Percentiles rank a stretch among this genome's conserved stretches.
These are phyloP conservation scores for Phoma sp. DNA, from an alignment of 2,329 filamentous ascomycete species.

Conservation along the genomic window DNA sequence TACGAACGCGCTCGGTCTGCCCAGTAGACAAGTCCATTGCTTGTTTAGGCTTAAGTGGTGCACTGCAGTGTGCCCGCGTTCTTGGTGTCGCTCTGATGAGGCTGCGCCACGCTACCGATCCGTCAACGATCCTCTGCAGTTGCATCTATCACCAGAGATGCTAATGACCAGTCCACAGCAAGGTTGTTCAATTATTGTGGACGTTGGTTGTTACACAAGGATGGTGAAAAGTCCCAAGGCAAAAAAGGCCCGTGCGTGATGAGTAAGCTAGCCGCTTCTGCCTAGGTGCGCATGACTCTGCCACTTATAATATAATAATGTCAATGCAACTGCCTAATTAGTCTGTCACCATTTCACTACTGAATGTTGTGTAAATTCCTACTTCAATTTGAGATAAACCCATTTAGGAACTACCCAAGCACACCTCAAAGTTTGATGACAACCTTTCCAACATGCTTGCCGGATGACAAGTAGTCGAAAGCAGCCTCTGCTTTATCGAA, in stretches of 20 bases:
- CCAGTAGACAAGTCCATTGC: conserved; percentile 37
- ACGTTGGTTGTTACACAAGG: not conserved
- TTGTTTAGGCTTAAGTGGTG: not conserved
- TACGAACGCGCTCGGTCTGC: conserved; percentile 42
- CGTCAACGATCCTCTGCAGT: not conserved
- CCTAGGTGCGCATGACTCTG: not conserved
- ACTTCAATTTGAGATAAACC: no score
- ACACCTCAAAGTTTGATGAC: not conserved
- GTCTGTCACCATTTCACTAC: no score
- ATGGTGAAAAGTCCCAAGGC: not conserved
- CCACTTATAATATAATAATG: no score
- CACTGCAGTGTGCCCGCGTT: not conserved
- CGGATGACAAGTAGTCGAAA: conserved; percentile 46
- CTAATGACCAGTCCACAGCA: not conserved
- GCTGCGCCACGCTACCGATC: conserved; percentile 1
- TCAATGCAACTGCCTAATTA: no score
- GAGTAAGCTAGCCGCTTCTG: not conserved
- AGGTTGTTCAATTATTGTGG: not conserved
- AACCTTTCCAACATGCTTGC: conserved; percentile 46
- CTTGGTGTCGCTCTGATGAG: not conserved
- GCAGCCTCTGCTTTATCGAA: conserved; percentile 44
- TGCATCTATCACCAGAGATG: not conserved
- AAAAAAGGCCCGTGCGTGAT: not conserved
- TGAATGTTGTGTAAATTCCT: no score
- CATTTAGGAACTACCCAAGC: no score